phyloP scores from a whole-genome alignment of 2,329 filamentous ascomycete genomes.

The Phyllosticta citrichinensis region DNA sequence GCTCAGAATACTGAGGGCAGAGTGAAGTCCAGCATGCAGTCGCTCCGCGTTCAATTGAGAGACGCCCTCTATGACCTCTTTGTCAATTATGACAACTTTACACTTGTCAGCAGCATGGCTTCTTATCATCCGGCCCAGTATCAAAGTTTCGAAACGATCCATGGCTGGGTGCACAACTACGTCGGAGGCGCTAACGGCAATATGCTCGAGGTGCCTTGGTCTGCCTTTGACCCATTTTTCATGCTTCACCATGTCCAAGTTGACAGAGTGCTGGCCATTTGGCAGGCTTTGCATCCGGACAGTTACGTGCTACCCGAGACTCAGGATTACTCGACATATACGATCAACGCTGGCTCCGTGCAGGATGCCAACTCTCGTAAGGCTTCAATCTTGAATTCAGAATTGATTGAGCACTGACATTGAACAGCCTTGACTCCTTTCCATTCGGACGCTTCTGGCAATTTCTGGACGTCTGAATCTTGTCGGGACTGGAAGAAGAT shows the following conservation, averaged over 20 bases:
- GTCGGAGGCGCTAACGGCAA: slow-evolving; percentile 46
- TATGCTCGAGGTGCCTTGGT: slow-evolving; percentile 56
- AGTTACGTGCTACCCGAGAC: slow-evolving; percentile 52
- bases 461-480: slow-evolving; percentile 58
- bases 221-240: slow-evolving; percentile 71
- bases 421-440: slow-evolving; percentile 53
- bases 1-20: slow-evolving; percentile 46
- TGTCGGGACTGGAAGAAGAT: slow-evolving; percentile 51
- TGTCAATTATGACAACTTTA: slow-evolving; percentile 59
- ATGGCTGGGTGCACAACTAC: slow-evolving; percentile 41
- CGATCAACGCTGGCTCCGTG: slow-evolving; percentile 43
- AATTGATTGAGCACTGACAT: not conserved
- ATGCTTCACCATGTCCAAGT: slow-evolving; percentile 57
- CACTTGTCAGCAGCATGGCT: slow-evolving; percentile 57
- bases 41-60: slow-evolving; percentile 14
- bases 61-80: slow-evolving; percentile 39
- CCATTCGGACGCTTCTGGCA: slow-evolving; percentile 45
- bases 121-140: slow-evolving; percentile 35
- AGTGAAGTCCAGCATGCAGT: slow-evolving; percentile 11
- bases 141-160: slow-evolving; percentile 48
- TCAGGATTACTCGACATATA: slow-evolving; percentile 49
- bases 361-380: slow-evolving; percentile 44
- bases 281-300: slow-evolving; percentile 63
- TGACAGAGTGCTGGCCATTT: slow-evolving; percentile 43
- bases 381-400: slow-evolving; percentile 6